Evolutionary conservation across 148 eudicot genomes (phyloP).

Genomic region (Nyssa sinensis): DNA sequence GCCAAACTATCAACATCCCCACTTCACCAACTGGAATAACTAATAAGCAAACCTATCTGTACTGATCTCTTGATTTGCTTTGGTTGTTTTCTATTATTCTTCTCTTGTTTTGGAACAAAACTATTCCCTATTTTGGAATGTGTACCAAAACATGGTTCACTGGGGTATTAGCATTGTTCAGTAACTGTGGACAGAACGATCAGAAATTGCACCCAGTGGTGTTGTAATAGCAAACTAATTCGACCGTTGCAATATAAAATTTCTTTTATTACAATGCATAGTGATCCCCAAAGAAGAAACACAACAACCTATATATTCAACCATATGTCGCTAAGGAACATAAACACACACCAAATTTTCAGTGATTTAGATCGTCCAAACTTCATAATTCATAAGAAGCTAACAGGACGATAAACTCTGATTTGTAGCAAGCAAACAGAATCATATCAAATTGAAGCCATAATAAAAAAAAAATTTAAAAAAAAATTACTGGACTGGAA

Average conservation of each 20-base stretch:
- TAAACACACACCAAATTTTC: background rate
- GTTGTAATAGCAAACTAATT: background rate
- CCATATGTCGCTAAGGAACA: background rate
- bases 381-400: background rate
- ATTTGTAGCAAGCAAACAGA: background rate
- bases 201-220: background rate
- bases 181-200: no score
- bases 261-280: background rate
- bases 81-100: no score
- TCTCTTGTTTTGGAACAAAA: no score
- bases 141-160: no score
- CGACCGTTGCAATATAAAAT: no score
- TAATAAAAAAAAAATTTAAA: no score
- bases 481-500: background rate
- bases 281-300: background rate
- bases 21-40: no score
- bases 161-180: no score
- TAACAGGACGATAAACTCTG: background rate
- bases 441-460: background rate
- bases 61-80: no score
- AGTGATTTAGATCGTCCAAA: background rate
- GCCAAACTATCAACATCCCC: no score
- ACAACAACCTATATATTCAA: background rate
- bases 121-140: no score
- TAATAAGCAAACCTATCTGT: no score